phyloP scores from a whole-genome alignment of 2,329 filamentous ascomycete species.

The Cadophora sp. region DNA sequence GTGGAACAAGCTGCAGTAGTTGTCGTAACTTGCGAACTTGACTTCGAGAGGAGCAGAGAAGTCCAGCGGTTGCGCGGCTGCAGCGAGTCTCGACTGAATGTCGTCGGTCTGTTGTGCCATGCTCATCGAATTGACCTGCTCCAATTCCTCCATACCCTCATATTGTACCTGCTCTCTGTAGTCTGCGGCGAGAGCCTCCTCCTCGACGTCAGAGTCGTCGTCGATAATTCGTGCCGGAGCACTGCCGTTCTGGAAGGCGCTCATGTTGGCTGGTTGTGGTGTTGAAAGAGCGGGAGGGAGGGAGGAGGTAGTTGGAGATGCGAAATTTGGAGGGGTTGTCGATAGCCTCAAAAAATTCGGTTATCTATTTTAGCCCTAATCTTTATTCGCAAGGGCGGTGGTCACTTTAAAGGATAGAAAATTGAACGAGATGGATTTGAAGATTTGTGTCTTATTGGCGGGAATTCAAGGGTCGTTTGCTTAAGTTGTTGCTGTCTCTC shows the following conservation, averaged over 20 bases:
- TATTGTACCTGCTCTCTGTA: slow-evolving; percentile 97
- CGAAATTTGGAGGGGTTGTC: slow-evolving; percentile 34
- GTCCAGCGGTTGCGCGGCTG: slow-evolving; percentile 92
- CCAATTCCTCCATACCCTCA: slow-evolving; percentile 83
- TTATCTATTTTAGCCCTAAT: slow-evolving; percentile 27
- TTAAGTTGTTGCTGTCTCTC: background rate
- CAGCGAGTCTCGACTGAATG: slow-evolving; percentile 88
- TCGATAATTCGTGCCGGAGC: slow-evolving; percentile 66
- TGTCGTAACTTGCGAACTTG: slow-evolving; percentile 99
- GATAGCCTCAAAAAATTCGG: slow-evolving; percentile 33
- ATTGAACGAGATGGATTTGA: background rate
- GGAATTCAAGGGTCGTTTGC: background rate
- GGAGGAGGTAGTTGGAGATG: slow-evolving; percentile 5
- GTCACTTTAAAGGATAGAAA: background rate
- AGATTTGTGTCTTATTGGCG: background rate
- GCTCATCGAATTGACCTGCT: slow-evolving; percentile 72
- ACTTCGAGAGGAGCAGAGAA: slow-evolving; percentile 95
- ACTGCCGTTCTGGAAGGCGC: slow-evolving; percentile 66
- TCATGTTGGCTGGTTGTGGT: slow-evolving; percentile 53
- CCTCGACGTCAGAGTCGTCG: slow-evolving; percentile 93
- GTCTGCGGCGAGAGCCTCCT: slow-evolving; percentile 94
- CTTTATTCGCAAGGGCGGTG: background rate
- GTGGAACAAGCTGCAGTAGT: slow-evolving; percentile 99
- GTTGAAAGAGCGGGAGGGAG: slow-evolving; percentile 18
- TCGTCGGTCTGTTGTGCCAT: slow-evolving; percentile 83